Evolutionary conservation across 371 early-diverging fungal species (phyloP).

Genomic region (Syncephalastrum monosporum): DNA sequence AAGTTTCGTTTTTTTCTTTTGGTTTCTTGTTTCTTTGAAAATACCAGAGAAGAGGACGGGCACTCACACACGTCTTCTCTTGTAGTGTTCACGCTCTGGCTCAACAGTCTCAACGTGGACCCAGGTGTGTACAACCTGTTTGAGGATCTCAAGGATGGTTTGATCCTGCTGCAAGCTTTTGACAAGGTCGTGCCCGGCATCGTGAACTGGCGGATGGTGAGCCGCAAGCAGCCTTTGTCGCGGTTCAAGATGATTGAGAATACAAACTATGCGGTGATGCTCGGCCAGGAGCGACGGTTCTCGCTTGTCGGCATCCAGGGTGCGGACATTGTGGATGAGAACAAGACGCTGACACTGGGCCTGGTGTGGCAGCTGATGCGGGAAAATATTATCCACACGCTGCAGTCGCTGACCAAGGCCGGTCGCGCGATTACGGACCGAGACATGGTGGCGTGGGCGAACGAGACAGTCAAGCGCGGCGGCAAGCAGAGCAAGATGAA

Average conservation of each 20-base stretch:
- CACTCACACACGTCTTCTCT: background rate
- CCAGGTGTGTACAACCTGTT: slow-evolving; percentile 92
- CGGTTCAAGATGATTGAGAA: slow-evolving; percentile 97
- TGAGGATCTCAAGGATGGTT: slow-evolving; percentile 82
- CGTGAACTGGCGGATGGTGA: slow-evolving; percentile 90
- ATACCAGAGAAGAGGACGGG: background rate
- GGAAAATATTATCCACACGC: slow-evolving; percentile 89
- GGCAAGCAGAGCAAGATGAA: slow-evolving; percentile 70
- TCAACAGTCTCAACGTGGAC: slow-evolving; percentile 92
- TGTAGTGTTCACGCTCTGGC: slow-evolving; percentile 89
- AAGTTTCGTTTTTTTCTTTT: slow-evolving; percentile 7
- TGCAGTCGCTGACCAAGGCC: slow-evolving; percentile 77
- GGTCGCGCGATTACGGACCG: slow-evolving; percentile 85
- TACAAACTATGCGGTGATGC: slow-evolving; percentile 85
- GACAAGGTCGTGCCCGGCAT: slow-evolving; percentile 88
- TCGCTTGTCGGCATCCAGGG: slow-evolving; percentile 95
- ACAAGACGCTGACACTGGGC: slow-evolving; percentile 80
- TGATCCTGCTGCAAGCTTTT: slow-evolving; percentile 86
- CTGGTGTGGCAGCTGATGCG: slow-evolving; percentile 98
- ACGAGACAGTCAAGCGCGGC: slow-evolving; percentile 70
- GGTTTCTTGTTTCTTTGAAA: background rate
- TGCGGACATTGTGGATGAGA: slow-evolving; percentile 91
- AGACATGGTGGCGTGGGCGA: slow-evolving; percentile 95
- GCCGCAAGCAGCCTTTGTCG: slow-evolving; percentile 67
- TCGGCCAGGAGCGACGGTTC: slow-evolving; percentile 85